Evolutionary conservation across 805 yeast genomes (phyloP).

Genomic region (Spathaspora passalidarum): DNA sequence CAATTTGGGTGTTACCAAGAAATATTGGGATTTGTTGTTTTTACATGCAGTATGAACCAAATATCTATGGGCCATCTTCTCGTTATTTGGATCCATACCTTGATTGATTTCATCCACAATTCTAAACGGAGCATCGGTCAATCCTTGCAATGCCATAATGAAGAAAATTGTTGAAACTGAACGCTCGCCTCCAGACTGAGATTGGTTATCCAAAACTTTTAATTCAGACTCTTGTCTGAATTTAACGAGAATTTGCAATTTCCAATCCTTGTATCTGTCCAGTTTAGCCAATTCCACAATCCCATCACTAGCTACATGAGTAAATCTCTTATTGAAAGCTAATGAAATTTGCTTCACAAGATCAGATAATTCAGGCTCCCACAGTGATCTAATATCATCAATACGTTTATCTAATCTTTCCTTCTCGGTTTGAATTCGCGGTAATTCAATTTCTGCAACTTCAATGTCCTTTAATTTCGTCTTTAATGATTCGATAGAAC

Average conservation of each 20-base stretch:
- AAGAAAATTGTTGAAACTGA: constrained; percentile 92
- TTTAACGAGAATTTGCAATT: constrained; percentile 75
- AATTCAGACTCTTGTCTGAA: constrained; percentile 77
- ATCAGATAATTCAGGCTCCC: constrained; percentile 62
- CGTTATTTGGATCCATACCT: constrained; percentile 96
- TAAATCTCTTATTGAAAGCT: constrained; percentile 65
- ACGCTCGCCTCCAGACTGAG: constrained; percentile 97
- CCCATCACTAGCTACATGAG: constrained; percentile 84
- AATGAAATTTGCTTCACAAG: constrained; percentile 56
- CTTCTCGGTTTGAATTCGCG: constrained; percentile 26
- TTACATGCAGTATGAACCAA: constrained; percentile 81
- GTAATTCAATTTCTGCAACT: constrained; percentile 35
- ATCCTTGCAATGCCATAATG: constrained; percentile 85
- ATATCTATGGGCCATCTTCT: constrained; percentile 77
- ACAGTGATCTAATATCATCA: constrained; percentile 33
- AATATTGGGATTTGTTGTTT: constrained; percentile 67
- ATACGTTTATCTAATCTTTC: constrained; percentile 34
- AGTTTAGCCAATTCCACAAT: constrained; percentile 58
- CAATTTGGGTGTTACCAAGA: constrained; percentile 89
- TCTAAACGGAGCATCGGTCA: constrained; percentile 85
- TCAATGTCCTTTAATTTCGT: constrained; percentile 31
- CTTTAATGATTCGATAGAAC: constrained; percentile 39
- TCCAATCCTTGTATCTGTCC: constrained; percentile 70
- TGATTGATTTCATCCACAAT: constrained; percentile 98
- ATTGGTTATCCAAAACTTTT: constrained; percentile 72